A percentile compares a stretch with the other conserved stretches of the same genome.
Conservation (phyloP, 2,329 filamentous ascomycete genomes). For the Chaetomium strumarium region DNA sequence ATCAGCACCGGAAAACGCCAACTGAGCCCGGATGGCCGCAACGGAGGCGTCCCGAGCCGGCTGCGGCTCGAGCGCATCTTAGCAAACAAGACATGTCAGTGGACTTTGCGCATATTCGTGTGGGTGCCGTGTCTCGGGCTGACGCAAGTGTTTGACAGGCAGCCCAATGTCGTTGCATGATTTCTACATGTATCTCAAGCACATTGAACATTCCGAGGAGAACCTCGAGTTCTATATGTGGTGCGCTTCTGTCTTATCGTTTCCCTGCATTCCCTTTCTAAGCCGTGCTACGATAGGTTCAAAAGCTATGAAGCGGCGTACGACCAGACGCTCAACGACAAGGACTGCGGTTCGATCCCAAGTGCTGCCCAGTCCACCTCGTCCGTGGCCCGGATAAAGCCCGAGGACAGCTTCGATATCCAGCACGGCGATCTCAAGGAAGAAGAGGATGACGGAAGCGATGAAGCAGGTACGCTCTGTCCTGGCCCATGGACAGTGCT, state of each 20-base stretch:
- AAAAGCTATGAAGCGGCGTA: conserved; percentile 38
- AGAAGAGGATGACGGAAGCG: conserved; percentile 9
- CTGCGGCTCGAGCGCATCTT: conserved; percentile 41
- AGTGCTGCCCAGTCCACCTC: conserved; percentile 27
- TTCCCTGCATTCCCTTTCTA: not conserved
- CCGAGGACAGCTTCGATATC: conserved; percentile 19
- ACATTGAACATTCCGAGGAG: conserved; percentile 44
- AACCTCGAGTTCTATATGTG: conserved; percentile 47
- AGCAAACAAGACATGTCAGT: conserved; percentile 41
- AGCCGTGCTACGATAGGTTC: conserved; percentile 31
- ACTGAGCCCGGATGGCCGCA: conserved; percentile 33
- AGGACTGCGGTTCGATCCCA: conserved; percentile 24
- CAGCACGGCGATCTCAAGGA: conserved; percentile 8
- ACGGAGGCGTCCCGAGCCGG: conserved; percentile 34
- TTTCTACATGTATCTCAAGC: conserved; percentile 47
- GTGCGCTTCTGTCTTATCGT: conserved; percentile 27
- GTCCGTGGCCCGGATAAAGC: conserved; percentile 22
- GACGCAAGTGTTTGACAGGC: conserved; percentile 26
- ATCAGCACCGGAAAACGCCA: conserved; percentile 32
- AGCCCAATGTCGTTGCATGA: conserved; percentile 45
- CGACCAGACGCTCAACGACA: conserved; percentile 23
- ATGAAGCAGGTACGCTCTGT: conserved; percentile 30
- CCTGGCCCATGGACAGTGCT: not conserved
- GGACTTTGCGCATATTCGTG: not conserved
- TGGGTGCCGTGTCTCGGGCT: not conserved